Evolutionary conservation across 2,329 filamentous ascomycete species (phyloP).

Genomic region (Talaromyces sp.): DNA sequence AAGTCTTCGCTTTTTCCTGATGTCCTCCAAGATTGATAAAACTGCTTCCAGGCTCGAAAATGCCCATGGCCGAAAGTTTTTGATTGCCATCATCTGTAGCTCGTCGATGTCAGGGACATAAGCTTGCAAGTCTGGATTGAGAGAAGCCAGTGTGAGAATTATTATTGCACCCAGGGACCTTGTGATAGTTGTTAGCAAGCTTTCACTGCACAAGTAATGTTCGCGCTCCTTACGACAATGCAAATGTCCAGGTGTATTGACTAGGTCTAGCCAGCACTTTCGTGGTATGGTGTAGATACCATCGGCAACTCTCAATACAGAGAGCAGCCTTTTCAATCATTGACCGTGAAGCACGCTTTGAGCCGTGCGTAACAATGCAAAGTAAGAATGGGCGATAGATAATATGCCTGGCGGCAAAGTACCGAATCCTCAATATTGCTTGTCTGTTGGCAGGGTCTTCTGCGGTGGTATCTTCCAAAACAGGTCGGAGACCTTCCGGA

Average conservation of each 20-base stretch:
- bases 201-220: not conserved
- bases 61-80: constrained; percentile 8
- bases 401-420: constrained; percentile 34
- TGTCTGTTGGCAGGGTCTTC: constrained; percentile 24
- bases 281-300: constrained; percentile 29
- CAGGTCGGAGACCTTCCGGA: constrained; percentile 29
- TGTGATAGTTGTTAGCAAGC: not conserved
- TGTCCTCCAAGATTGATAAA: constrained; percentile 9
- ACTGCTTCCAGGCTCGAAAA: constrained; percentile 8
- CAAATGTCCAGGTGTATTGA: constrained; percentile 36
- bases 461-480: constrained; percentile 18
- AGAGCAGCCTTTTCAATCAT: constrained; percentile 29
- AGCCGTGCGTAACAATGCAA: constrained; percentile 24
- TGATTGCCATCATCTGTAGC: constrained; percentile 9
- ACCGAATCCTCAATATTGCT: constrained; percentile 30
- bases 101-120: constrained; percentile 32
- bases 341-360: constrained; percentile 18
- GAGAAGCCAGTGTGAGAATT: constrained; percentile 32
- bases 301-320: constrained; percentile 32
- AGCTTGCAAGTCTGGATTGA: constrained; percentile 25
- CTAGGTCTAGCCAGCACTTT: constrained; percentile 28
- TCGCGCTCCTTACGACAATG: constrained; percentile 26
- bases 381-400: constrained; percentile 34
- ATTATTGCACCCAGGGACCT: constrained; percentile 33
- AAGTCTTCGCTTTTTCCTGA: constrained; percentile 12